phyloP scores from a whole-genome alignment of 2,329 filamentous ascomycete genomes.

The Diaporthe sp. region DNA sequence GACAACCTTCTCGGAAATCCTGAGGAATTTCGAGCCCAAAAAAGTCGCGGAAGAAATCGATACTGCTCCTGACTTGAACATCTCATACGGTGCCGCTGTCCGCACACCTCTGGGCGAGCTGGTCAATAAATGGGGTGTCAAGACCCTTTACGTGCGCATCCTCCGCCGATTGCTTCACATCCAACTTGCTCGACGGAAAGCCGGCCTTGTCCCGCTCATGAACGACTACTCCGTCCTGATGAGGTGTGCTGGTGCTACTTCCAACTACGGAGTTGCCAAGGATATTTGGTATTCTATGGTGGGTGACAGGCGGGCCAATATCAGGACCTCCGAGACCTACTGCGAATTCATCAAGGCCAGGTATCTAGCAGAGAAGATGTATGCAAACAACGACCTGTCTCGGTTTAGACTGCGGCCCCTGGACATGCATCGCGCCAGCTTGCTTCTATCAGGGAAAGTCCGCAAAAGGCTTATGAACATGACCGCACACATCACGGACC shows the following conservation, averaged over 20 bases:
- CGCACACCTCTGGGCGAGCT: constrained; percentile 53
- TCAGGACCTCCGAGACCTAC: constrained; percentile 51
- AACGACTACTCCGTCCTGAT: constrained; percentile 62
- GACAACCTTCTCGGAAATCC: constrained; percentile 72
- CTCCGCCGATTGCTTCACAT: constrained; percentile 34
- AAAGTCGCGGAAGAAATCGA: constrained; percentile 64
- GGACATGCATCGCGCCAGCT: constrained; percentile 49
- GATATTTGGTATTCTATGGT: constrained; percentile 46
- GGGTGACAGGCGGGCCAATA: constrained; percentile 41
- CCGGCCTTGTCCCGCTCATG: constrained; percentile 47
- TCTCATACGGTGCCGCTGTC: constrained; percentile 56
- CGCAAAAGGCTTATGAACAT: constrained; percentile 46
- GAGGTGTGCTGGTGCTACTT: constrained; percentile 61
- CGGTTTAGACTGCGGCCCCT: constrained; percentile 57
- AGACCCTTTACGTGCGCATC: constrained; percentile 53
- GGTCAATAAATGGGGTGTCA: constrained; percentile 60
- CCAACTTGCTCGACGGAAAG: constrained; percentile 48
- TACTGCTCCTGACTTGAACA: constrained; percentile 55
- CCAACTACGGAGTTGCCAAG: constrained; percentile 52
- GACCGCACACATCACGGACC: constrained; percentile 38
- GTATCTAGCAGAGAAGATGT: constrained; percentile 61
- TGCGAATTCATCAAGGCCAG: constrained; percentile 63
- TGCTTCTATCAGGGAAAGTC: constrained; percentile 33
- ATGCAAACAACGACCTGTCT: constrained; percentile 60
- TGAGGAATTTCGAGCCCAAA: constrained; percentile 73